Percentiles rank a stretch among this genome's conserved stretches.
Conservation (phyloP, 2,329 filamentous ascomycete species). For the Clonostachys rosea region DNA sequence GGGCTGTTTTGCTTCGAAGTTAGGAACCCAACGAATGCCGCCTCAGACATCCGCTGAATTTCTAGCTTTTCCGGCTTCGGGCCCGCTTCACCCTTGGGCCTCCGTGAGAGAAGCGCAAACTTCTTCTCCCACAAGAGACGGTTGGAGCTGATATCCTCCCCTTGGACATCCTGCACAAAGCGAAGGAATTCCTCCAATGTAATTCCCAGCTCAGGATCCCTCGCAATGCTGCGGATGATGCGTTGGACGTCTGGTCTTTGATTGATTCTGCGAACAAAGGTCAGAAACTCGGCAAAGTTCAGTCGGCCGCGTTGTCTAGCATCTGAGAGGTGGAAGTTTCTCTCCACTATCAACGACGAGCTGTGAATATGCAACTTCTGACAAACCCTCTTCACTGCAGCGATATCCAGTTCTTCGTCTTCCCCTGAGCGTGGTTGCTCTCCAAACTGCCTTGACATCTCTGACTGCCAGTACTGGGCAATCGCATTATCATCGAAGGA, state of each 20-base stretch:
- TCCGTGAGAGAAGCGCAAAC: constrained; percentile 65
- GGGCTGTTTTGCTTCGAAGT: constrained; percentile 70
- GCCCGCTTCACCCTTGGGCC: constrained; percentile 39
- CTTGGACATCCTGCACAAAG: constrained; percentile 72
- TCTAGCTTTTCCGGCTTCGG: constrained; percentile 35
- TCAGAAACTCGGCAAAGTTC: constrained; percentile 75
- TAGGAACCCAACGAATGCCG: constrained; percentile 74
- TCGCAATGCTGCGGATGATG: constrained; percentile 62
- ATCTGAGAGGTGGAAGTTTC: constrained; percentile 72
- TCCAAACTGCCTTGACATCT: constrained; percentile 68
- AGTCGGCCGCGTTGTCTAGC: constrained; percentile 59
- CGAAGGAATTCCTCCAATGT: constrained; percentile 67
- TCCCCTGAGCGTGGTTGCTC: constrained; percentile 44
- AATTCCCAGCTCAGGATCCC: constrained; percentile 52
- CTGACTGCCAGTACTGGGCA: constrained; percentile 77
- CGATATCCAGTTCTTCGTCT: constrained; percentile 70
- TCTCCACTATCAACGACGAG: constrained; percentile 66
- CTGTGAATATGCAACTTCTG: constrained; percentile 90
- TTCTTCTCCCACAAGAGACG: constrained; percentile 62
- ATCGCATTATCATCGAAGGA: constrained; percentile 81
- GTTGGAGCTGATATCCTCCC: constrained; percentile 68
- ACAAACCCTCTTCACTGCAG: constrained; percentile 78
- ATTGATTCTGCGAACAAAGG: constrained; percentile 80
- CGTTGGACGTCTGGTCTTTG: constrained; percentile 74
- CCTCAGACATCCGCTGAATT: constrained; percentile 62